Conservation (phyloP, 2,329 filamentous ascomycete species). For the Aspergillus sp. region DNA sequence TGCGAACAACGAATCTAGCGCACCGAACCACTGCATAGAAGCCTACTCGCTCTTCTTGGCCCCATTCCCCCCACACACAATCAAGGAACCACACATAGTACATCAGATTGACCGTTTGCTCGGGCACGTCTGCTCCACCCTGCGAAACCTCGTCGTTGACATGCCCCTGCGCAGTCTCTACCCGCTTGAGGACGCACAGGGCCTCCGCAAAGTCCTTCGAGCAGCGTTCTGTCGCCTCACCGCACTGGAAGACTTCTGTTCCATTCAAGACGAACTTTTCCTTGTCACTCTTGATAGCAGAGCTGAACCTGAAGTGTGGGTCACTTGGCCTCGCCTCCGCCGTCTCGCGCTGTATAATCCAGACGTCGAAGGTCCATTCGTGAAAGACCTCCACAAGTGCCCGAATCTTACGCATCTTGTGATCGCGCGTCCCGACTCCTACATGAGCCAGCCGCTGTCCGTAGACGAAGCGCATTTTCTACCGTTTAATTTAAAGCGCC, state of each 20-base stretch:
- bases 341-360: slow-evolving; percentile 14
- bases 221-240: slow-evolving; percentile 10
- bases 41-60: slow-evolving; percentile 7
- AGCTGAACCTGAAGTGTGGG: slow-evolving; percentile 13
- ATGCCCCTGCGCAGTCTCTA: slow-evolving; percentile 12
- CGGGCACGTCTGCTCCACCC: background rate
- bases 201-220: slow-evolving; percentile 10
- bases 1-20: background rate
- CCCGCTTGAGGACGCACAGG: slow-evolving; percentile 6
- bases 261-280: slow-evolving; percentile 12
- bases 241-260: slow-evolving; percentile 14
- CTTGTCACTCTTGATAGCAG: slow-evolving; percentile 1
- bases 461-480: background rate
- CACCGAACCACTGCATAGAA: too few relatives aligned
- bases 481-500: background rate
- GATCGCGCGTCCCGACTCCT: slow-evolving; percentile 10
- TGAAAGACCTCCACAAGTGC: slow-evolving; percentile 9
- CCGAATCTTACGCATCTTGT: slow-evolving; percentile 12
- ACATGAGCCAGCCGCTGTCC: background rate
- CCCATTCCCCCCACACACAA: slow-evolving; percentile 6
- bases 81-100: slow-evolving; percentile 5
- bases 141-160: slow-evolving; percentile 12
- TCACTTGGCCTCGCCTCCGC: slow-evolving; percentile 11
- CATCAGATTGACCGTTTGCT: slow-evolving; percentile 8
- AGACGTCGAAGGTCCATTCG: slow-evolving; percentile 7